phyloP scores from a whole-genome alignment of 2,329 filamentous ascomycete genomes.

The Zalaria obscura region DNA sequence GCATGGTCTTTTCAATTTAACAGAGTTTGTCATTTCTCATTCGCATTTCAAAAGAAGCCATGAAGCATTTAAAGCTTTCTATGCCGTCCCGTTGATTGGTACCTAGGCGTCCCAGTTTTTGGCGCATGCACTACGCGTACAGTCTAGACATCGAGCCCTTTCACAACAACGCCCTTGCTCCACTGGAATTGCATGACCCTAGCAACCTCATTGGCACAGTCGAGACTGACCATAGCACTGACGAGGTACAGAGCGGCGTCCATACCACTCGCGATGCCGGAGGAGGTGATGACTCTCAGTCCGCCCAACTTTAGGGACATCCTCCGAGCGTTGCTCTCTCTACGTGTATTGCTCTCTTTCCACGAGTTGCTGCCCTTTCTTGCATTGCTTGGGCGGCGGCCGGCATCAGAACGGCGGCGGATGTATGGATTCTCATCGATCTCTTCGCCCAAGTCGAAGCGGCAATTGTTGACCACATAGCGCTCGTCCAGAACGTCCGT shows the following conservation, averaged over 20 bases:
- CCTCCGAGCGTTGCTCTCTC: conserved; percentile 68
- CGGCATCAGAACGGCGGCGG: conserved; percentile 21
- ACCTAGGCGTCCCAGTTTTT: too few species aligned
- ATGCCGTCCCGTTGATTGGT: too few species aligned
- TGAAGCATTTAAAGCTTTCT: too few species aligned
- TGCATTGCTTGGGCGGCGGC: conserved; percentile 27
- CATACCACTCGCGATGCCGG: conserved; percentile 64
- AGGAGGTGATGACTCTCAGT: conserved; percentile 62
- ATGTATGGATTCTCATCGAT: conserved; percentile 76
- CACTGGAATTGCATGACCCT: conserved; percentile 68
- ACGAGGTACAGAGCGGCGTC: conserved; percentile 78
- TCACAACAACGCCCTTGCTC: conserved; percentile 73
- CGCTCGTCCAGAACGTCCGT: conserved; percentile 73
- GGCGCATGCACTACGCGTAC: background rate
- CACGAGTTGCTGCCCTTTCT: conserved; percentile 75
- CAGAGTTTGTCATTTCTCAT: too few species aligned
- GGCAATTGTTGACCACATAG: conserved; percentile 84
- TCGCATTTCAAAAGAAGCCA: too few species aligned
- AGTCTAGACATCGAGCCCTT: conserved; percentile 65
- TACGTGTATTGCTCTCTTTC: conserved; percentile 57
- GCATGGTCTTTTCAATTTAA: too few species aligned
- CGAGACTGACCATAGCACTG: conserved; percentile 66
- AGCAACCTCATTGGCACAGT: conserved; percentile 61
- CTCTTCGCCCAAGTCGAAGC: conserved; percentile 66
- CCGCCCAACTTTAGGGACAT: conserved; percentile 58